A percentile compares a stretch with the other conserved stretches of the same genome.
These are phyloP conservation scores for Daldinia decipiens DNA, from an alignment of 495 filamentous ascomycete species.

Conservation along the genomic window DNA sequence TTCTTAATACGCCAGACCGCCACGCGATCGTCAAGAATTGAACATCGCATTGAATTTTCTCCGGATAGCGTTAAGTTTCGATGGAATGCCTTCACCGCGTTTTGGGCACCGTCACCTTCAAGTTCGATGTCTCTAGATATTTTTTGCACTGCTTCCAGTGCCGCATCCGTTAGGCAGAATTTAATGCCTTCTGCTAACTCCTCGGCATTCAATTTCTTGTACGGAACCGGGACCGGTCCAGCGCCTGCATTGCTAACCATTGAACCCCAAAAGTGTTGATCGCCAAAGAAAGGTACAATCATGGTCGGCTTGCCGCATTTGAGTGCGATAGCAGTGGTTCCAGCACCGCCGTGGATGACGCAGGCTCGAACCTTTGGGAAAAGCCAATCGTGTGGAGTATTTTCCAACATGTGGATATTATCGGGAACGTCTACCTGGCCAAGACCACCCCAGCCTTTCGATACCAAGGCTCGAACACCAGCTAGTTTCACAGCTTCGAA, in stretches of 20 bases:
- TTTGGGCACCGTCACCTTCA: slow-evolving; percentile 78
- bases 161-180: slow-evolving; percentile 69
- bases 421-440: slow-evolving; percentile 66
- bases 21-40: slow-evolving; percentile 68
- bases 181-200: slow-evolving; percentile 75
- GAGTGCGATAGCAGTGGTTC: slow-evolving; percentile 72
- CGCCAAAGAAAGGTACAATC: slow-evolving; percentile 76
- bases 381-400: slow-evolving; percentile 75
- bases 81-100: slow-evolving; percentile 78
- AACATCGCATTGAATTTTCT: slow-evolving; percentile 72
- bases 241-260: slow-evolving; percentile 74
- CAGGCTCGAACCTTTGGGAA: slow-evolving; percentile 69
- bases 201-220: slow-evolving; percentile 72
- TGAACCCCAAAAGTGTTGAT: slow-evolving; percentile 84
- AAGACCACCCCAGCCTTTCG: slow-evolving; percentile 73
- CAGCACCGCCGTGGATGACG: slow-evolving; percentile 73
- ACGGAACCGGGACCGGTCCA: slow-evolving; percentile 76
- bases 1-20: slow-evolving; percentile 74
- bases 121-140: slow-evolving; percentile 69
- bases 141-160: slow-evolving; percentile 63
- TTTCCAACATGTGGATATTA: slow-evolving; percentile 70
- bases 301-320: slow-evolving; percentile 72
- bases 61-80: slow-evolving; percentile 66
- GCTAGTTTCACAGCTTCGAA: slow-evolving; percentile 68
- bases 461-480: slow-evolving; percentile 70